Conservation (phyloP, 108 stramenopile species). For the Thalassiosira profunda region DNA sequence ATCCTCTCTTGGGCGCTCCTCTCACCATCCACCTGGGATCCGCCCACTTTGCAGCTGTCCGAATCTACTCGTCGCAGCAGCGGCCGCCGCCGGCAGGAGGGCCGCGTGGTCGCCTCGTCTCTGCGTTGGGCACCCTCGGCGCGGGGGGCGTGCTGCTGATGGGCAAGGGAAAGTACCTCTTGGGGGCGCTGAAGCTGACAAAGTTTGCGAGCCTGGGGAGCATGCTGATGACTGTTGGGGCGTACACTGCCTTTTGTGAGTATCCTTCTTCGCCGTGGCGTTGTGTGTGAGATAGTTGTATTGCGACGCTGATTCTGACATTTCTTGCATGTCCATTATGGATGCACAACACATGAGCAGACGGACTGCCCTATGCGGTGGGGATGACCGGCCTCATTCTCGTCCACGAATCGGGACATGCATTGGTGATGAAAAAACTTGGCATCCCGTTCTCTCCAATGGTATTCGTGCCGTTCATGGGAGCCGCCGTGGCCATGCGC, state of each 20-base stretch:
- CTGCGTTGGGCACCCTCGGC: slow-evolving; percentile 59
- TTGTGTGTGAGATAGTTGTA: no score
- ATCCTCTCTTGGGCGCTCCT: neutral
- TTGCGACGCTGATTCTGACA: no score
- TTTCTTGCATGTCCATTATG: no score
- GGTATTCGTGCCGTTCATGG: slow-evolving; percentile 97
- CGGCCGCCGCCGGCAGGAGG: slow-evolving; percentile 19
- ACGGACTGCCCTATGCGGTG: slow-evolving; percentile 87
- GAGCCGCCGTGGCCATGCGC: slow-evolving; percentile 89
- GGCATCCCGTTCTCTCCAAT: slow-evolving; percentile 91
- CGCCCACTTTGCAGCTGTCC: slow-evolving; percentile 16
- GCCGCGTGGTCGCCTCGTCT: slow-evolving; percentile 48
- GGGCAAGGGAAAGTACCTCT: slow-evolving; percentile 91
- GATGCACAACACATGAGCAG: no score
- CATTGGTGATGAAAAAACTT: slow-evolving; percentile 71
- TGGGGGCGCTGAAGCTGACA: slow-evolving; percentile 90
- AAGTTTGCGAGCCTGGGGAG: slow-evolving; percentile 89
- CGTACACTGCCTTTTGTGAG: slow-evolving; percentile 85
- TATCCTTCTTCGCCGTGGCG: neutral
- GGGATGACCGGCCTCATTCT: slow-evolving; percentile 93
- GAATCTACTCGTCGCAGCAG: slow-evolving; percentile 19
- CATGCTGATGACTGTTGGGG: slow-evolving; percentile 89
- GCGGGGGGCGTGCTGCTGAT: slow-evolving; percentile 67
- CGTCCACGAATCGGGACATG: slow-evolving; percentile 93
- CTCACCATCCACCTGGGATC: slow-evolving; percentile 11